These are phyloP conservation scores for Halteria grandinella DNA, from an alignment of 73 alveolate species.

Conservation along the genomic window DNA sequence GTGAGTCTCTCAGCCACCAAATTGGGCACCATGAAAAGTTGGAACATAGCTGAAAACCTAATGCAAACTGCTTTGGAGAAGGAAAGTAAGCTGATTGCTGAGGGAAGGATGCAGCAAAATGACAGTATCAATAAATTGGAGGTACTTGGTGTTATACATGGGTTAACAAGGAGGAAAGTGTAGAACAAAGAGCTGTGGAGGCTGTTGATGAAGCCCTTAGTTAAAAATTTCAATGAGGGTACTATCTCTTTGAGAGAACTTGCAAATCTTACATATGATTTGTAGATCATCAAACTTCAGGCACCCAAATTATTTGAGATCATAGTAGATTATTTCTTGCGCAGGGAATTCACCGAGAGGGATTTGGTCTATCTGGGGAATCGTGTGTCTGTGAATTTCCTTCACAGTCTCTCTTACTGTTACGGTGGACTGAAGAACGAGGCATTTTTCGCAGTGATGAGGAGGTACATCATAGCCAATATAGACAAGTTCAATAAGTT, in stretches of 20 bases:
- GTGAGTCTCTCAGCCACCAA: too few relatives aligned
- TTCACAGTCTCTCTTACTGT: neutral
- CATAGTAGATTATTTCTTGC: neutral
- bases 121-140: neutral
- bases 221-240: neutral
- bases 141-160: too few relatives aligned
- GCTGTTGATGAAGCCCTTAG: neutral
- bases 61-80: neutral
- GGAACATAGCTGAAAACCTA: neutral
- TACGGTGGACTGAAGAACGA: neutral
- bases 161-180: neutral
- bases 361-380: neutral
- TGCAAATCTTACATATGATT: neutral
- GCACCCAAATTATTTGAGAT: neutral
- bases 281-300: neutral
- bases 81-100: neutral
- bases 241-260: neutral
- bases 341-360: neutral
- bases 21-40: too few relatives aligned
- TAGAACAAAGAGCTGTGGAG: slow-evolving; percentile 7
- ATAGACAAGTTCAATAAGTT: neutral
- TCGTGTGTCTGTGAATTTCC: neutral
- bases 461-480: neutral
- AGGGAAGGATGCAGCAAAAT: neutral
- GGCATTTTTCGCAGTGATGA: neutral